Evolutionary conservation across 106 monocot genomes (phyloP).

Genomic region (Dioscorea zingiberensis): DNA sequence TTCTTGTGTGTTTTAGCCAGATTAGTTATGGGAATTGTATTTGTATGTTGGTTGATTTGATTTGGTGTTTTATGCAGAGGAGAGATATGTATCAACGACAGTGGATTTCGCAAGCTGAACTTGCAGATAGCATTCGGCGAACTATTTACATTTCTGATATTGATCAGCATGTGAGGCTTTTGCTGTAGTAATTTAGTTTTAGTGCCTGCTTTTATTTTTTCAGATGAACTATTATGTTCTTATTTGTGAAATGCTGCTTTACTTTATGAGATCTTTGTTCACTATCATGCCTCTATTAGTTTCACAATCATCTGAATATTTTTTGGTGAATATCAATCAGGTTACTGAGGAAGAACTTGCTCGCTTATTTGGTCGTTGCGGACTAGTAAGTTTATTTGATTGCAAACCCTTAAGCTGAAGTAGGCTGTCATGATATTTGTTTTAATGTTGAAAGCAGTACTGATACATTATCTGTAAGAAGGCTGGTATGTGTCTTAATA

Average conservation of each 20-base stretch:
- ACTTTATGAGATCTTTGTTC: background rate
- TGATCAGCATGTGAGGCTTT: constrained; percentile 64
- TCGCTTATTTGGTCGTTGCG: constrained; percentile 61
- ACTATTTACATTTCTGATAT: constrained; percentile 94
- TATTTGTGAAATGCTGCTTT: background rate
- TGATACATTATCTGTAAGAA: background rate
- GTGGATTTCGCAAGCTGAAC: constrained; percentile 43
- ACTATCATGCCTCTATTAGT: constrained; percentile 3
- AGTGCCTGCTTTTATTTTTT: background rate
- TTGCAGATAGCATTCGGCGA: constrained; percentile 66
- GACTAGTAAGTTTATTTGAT: constrained; percentile 53
- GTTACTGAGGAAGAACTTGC: constrained; percentile 93
- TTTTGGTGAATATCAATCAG: constrained; percentile 21
- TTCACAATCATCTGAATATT: background rate
- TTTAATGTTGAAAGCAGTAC: background rate
- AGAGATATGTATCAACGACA: constrained; percentile 34
- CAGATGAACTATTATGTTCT: background rate
- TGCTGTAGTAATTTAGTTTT: background rate
- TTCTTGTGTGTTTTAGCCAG: background rate
- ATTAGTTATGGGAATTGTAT: background rate
- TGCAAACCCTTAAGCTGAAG: too few relatives aligned
- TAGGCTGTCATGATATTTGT: too few relatives aligned
- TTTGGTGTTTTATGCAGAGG: constrained; percentile 27
- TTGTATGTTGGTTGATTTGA: background rate
- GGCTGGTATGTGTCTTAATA: too few relatives aligned